phyloP scores from a whole-genome alignment of 768 basidiomycete genomes.

The Tricholoma sp. region DNA sequence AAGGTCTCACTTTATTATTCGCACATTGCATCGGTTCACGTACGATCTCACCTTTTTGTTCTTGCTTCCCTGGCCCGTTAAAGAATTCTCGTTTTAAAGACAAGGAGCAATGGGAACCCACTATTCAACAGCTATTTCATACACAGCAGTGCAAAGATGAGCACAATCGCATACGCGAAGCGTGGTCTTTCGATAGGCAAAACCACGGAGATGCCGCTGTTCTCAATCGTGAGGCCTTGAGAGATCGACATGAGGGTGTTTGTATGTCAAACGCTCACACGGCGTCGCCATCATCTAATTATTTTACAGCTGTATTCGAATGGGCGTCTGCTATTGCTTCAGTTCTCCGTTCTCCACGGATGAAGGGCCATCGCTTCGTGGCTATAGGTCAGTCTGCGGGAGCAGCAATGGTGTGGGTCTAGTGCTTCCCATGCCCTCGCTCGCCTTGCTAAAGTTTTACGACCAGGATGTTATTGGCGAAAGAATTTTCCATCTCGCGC shows the following conservation, averaged over 20 bases:
- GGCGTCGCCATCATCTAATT: neutral
- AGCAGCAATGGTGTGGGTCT: conserved; percentile 8
- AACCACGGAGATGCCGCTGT: conserved; percentile 46
- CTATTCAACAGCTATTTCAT: conserved; percentile 33
- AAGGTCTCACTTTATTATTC: conserved; percentile 41
- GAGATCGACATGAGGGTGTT: conserved; percentile 5
- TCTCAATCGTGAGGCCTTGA: conserved; percentile 32
- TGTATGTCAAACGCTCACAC: neutral
- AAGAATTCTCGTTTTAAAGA: conserved; percentile 24
- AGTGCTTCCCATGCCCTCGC: neutral
- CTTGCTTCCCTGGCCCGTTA: neutral
- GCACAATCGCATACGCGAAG: conserved; percentile 32
- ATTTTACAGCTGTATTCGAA: conserved; percentile 8
- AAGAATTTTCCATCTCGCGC: neutral
- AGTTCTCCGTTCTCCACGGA: conserved; percentile 10
- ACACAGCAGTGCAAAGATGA: conserved; percentile 17
- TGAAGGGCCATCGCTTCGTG: conserved; percentile 12
- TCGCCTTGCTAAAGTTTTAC: neutral
- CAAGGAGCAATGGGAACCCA: conserved; percentile 54
- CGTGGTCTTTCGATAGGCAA: conserved; percentile 48
- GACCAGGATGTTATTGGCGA: neutral
- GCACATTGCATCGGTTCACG: conserved; percentile 45
- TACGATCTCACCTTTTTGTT: conserved; percentile 19
- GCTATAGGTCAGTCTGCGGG: conserved; percentile 16
- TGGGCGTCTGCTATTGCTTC: conserved; percentile 12